Evolutionary conservation across 768 basidiomycete genomes (phyloP), one percentile per base, ranked within the genome.

Genomic region (Tricholoma furcatifolium): DNA sequence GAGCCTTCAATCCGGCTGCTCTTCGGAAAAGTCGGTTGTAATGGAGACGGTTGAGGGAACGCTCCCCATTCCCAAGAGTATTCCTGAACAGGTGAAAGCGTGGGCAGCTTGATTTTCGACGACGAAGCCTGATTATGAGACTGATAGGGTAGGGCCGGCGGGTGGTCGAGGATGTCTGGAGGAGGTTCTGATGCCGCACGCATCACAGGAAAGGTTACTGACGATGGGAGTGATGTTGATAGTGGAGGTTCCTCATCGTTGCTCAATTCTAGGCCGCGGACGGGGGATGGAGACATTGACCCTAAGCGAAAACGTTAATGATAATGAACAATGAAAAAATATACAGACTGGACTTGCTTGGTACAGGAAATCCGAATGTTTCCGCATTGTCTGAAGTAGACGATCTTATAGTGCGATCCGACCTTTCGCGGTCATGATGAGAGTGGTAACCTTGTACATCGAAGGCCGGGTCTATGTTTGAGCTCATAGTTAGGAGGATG

Each of bases 21-120:
- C 53, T 75, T 75, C 1, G 74, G 70, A 61, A 86, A 85, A 10
- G 78, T 72, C 0, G 78, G 57, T 48, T 78, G 79, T 60, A 83
- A 69, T 1, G 88, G 87, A 3, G 90, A 89, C 20, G 83, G 87
- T 57, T 85, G 87, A 24, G 92, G 94, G 62, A 95, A 91, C 17
- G 80, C 84, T 23, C 92, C 93, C 93, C 93, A 95, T 60, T 95
- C 94, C 93, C 93, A 95, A 6, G 89, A 88, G 61, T 93, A 93
- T 63, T 91, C 87, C 51, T 83, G 84, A 3, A 77, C 62, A 4
- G 64, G 66, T 17, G 69, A 47, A 21, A 58, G 38, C 20, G 50
- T 35, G 2, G 47, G 18, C 34, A 43, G 18, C 10, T 43, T 48
- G 43, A 57, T 23, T 27, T 50, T 50, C 2, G 61, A 58, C 15